Conservation (phyloP, 345 rosid genomes). For the Hypericum androsaemum region DNA sequence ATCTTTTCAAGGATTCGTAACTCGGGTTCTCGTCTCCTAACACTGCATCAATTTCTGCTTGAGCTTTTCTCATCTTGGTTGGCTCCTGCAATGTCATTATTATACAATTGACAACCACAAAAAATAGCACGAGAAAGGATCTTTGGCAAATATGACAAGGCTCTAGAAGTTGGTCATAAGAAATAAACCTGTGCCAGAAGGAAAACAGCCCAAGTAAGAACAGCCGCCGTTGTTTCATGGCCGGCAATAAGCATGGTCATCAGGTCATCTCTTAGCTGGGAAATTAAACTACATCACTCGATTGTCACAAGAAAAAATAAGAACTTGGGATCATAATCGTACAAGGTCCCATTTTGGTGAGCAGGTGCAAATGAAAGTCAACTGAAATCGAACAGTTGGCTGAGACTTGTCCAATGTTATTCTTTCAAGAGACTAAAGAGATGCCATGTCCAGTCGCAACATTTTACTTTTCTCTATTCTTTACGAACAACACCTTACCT, state of each 20-base stretch:
- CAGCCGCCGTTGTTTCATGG: conserved; percentile 96
- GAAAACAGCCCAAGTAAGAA: conserved; percentile 93
- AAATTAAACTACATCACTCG: conserved; percentile 1
- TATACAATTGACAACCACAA: conserved; percentile 7
- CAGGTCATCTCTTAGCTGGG: conserved; percentile 82
- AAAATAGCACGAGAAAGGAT: background rate
- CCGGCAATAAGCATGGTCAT: conserved; percentile 97
- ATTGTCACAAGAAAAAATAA: conserved; percentile 1
- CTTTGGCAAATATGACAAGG: background rate
- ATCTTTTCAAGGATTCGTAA: conserved; percentile 56
- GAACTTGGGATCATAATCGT: conserved; percentile 3
- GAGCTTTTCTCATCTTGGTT: conserved; percentile 71
- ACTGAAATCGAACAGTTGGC: too few species aligned
- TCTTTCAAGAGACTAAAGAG: too few species aligned
- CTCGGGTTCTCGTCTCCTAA: conserved; percentile 56
- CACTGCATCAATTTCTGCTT: conserved; percentile 73
- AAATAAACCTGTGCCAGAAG: conserved; percentile 72
- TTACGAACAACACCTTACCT: conserved; percentile 32
- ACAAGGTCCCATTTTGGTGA: too few species aligned
- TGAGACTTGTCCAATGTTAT: too few species aligned
- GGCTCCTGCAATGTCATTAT: conserved; percentile 45
- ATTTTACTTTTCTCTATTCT: too few species aligned
- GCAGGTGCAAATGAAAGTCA: too few species aligned
- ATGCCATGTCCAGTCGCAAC: too few species aligned
- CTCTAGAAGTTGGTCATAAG: conserved; percentile 7